Evolutionary conservation across 2,329 filamentous ascomycete species (phyloP).

Genomic region (Thermomyces lanuginosus): DNA sequence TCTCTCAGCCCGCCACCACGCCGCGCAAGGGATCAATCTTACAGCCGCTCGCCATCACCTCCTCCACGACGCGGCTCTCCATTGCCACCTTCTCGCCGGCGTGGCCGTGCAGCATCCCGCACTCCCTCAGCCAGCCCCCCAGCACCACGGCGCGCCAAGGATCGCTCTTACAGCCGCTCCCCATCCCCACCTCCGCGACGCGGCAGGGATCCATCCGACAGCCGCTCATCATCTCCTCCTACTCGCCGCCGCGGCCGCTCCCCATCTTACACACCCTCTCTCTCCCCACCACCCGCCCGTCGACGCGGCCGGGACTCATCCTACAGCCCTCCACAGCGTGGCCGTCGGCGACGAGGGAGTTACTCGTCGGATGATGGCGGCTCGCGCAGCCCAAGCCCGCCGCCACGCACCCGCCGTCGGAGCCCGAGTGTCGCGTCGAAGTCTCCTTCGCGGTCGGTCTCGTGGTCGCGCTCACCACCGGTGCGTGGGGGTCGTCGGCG

Average conservation of each 20-base stretch:
- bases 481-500: no score
- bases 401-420: no score
- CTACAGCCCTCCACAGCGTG: conserved; percentile 4
- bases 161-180: conserved; percentile 18
- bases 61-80: conserved; percentile 7
- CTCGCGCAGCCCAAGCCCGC: no score
- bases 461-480: no score
- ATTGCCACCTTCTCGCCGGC: no score
- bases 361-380: no score
- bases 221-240: conserved; percentile 8
- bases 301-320: conserved; percentile 7
- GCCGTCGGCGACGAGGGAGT: conserved; percentile 2
- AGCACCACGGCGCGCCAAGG: conserved; percentile 1
- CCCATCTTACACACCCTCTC: conserved; percentile 19
- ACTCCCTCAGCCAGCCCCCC: conserved; percentile 2
- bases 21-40: conserved; percentile 16
- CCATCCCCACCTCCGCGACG: no score
- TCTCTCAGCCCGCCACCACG: conserved; percentile 6
- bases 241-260: no score
- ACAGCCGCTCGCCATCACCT: conserved; percentile 25
- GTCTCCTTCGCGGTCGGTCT: no score
- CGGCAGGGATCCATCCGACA: conserved; percentile 4
- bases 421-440: no score
- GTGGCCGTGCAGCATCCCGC: no score
- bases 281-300: conserved; percentile 15